These are phyloP conservation scores for Chionographis japonica DNA, from an alignment of 106 monocot species.

Conservation along the genomic window DNA sequence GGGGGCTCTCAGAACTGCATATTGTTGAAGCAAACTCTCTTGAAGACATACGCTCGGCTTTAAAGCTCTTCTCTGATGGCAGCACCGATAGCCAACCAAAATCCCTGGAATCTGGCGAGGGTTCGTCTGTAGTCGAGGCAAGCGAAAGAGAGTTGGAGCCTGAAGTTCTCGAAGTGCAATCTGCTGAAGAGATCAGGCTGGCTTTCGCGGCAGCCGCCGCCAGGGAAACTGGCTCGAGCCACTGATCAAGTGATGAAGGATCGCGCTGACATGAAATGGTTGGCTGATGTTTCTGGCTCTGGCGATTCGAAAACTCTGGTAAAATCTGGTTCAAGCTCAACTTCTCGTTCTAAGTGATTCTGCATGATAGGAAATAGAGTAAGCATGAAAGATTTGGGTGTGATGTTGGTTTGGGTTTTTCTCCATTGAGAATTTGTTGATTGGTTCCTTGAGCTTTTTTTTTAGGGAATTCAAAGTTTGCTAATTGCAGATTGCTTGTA, in stretches of 20 bases:
- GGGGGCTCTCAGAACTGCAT: background rate
- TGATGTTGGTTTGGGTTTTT: background rate
- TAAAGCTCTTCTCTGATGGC: background rate
- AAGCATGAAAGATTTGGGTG: background rate
- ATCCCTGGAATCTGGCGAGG: background rate
- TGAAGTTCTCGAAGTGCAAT: conserved; percentile 7
- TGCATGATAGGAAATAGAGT: conserved; percentile 1
- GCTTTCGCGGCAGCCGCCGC: conserved; percentile 3
- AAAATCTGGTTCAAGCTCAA: conserved; percentile 17
- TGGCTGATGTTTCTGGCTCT: background rate
- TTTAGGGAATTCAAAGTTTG: too few species aligned
- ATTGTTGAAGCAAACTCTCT: conserved; percentile 18
- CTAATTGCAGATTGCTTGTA: too few species aligned
- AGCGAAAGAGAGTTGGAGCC: conserved; percentile 13
- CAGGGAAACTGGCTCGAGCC: background rate
- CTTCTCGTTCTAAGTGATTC: conserved; percentile 33
- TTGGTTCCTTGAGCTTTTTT: too few species aligned
- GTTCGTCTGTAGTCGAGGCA: background rate
- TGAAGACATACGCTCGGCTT: conserved; percentile 20
- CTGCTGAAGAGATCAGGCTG: conserved; percentile 11
- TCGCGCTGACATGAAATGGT: background rate
- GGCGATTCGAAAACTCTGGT: conserved; percentile 4
- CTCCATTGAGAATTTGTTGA: background rate
- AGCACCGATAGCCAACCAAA: background rate
- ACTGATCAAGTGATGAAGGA: background rate